phyloP scores from a whole-genome alignment of 768 basidiomycete species.

The Pulveroboletus frians region DNA sequence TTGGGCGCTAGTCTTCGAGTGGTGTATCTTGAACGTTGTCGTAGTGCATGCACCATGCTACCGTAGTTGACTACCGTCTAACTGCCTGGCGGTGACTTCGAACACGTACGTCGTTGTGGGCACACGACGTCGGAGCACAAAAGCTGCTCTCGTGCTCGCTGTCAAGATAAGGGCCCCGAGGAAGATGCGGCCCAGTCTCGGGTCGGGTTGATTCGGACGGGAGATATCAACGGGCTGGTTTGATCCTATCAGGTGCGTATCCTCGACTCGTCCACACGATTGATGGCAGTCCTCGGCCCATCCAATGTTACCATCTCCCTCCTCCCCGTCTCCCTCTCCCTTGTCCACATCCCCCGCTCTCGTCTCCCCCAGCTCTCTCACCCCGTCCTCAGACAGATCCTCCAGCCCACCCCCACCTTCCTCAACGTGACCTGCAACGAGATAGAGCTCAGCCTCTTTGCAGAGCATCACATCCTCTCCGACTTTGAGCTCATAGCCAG shows the following conservation, averaged over 20 bases:
- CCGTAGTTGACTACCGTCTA: no score
- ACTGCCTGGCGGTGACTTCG: no score
- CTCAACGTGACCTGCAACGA: conserved; percentile 76
- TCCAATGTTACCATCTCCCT: conserved; percentile 57
- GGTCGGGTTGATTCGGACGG: conserved; percentile 1
- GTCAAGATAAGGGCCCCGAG: no score
- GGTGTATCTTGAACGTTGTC: conserved; percentile 7
- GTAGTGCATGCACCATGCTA: conserved; percentile 1
- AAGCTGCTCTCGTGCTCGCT: no score
- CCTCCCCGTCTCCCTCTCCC: conserved; percentile 65
- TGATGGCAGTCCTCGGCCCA: conserved; percentile 22
- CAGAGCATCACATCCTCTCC: conserved; percentile 48
- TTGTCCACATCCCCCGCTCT: conserved; percentile 71
- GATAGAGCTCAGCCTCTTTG: conserved; percentile 73
- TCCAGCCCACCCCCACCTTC: conserved; percentile 61
- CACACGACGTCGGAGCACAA: no score
- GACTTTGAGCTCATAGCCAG: conserved; percentile 61
- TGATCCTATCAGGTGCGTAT: conserved; percentile 7
- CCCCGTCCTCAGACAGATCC: conserved; percentile 62
- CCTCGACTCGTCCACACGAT: conserved; percentile 4
- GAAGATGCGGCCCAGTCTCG: not conserved
- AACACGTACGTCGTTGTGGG: no score
- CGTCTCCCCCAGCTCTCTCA: conserved; percentile 55
- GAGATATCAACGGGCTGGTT: not conserved
- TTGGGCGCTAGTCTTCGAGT: not conserved